Evolutionary conservation across 2,329 filamentous ascomycete genomes (phyloP), one percentile per base, ranked within the genome.

Genomic region (Colletotrichum tropicicola): DNA sequence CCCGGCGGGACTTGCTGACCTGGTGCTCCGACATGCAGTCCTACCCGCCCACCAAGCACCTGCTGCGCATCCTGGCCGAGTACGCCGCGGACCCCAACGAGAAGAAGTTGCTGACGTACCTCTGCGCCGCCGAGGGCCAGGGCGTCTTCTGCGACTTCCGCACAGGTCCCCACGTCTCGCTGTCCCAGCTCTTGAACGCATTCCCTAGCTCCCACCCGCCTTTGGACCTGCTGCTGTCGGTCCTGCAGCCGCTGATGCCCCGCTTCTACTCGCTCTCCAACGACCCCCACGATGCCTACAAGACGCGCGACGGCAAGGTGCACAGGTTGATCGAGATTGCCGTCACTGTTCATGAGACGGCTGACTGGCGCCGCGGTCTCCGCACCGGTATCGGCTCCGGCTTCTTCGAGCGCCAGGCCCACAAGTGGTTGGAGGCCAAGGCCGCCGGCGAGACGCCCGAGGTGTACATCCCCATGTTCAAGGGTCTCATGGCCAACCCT

Each of bases 191-290:
- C 6, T 87, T 99, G 28, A 86, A 91, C 73, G 96, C 96, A 2
- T 99, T 99, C 83, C 94, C 96, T 3, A 97, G 93, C 41, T 89
- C 93, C 6, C 92, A 93, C 75, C 96, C 96, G 56, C 94, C 95
- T 4, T 84, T 99, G 71, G 92, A 96, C 58, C 84, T 89, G 65
- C 84, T 99, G 10, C 85, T 98, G 35, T 92, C 92, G 3, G 87
- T 91, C 44, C 87, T 98, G 56, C 92, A 92, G 72, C 92, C 93
- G 51, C 86, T 98, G 54, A 98, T 98, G 95, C 96, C 96, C 3
- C 92, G 96, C 65, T 99, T 99, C 83, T 99, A 99, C 82, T 98
- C 95, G 4, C 89, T 99, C 13, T 98, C 94, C 57, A 98, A 97
- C 76, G 96, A 99, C 73, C 96, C 96, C 0, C 92, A 96, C 68